Evolutionary conservation across 768 basidiomycete species (phyloP), one percentile per base, ranked within the genome.

Genomic region (Podaxis carcinomalis): DNA sequence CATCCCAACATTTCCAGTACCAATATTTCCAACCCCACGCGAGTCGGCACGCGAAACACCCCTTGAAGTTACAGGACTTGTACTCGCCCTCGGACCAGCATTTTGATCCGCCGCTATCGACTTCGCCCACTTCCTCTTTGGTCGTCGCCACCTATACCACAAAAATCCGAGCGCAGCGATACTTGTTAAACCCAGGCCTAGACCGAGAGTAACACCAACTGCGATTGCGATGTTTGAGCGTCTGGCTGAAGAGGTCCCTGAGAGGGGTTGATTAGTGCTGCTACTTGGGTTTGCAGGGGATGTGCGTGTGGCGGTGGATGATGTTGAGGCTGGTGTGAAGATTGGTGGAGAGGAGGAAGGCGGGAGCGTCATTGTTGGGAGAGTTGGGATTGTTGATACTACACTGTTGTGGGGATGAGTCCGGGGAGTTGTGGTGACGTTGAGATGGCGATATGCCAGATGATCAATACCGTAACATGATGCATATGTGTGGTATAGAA

Each of bases 311-410:
- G 50, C 2, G 10, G 57, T 16, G 42, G 19, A 11, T 23, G 47
- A 4, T 21, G 51, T 60, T 46, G 59, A 28, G 21, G 59, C 9
- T 5, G 51, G 59, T n/a, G 57, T 59, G 27, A 51, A 59, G 42
- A 60, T 54, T 32, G 59, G 59, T 21, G 39, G 51, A 9, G 59
- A 54, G 25, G 59, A 60, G 25, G 51, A 60, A 13, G 59, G 51
- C 21, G 59, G 59, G 35, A 60, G 59, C 2, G 59, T 60, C 59
- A 60, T 52, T 16, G 47, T 60, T 9, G 51, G 59, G n/a, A 60
- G 59, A 14, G 46, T 28, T 21, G 59, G 56, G 7, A 57, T 44
- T 2, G 56, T 57, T 25, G 56, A 47, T 49, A 42, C 28, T 57
- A 53, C 36, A 36, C 51, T 47, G 42, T 10, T 49, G 23, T 27